Evolutionary conservation across 257 asterid species (phyloP), one percentile per base, ranked within the genome.

Genomic region (Primulina tabacum): DNA sequence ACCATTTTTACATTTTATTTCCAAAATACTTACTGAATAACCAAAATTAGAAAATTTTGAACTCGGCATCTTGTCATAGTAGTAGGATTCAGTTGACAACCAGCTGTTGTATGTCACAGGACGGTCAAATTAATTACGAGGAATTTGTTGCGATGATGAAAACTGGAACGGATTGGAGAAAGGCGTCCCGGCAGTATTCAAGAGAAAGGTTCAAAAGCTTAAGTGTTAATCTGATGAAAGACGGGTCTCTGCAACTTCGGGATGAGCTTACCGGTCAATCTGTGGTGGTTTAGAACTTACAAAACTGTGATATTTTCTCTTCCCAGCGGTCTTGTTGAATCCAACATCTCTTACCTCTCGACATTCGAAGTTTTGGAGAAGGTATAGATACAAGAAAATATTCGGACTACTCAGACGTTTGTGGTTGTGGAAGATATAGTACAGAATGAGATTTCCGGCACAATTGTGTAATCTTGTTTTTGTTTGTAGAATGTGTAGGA

Each of bases 121-220:
- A 83, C 17, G 85, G 88, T 24, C 76, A 59, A 78, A 78, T 83
- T 30, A 81, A 84, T 71, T 83, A 73, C 2, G 88, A 81, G 24
- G 88, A 83, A 72, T 80, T 83, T 37, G 85, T 83, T 30, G 85
- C 83, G 32, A 83, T 83, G 88, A 83, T 83, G 85, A 80, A 83
- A 81, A 58, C 88, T 3, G 85, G 88, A 71, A 83, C 88, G 11
- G 88, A 83, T 53, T 83, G 88, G 88, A 80, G 88, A 78, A 83
- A 83, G 79, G 88, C 88, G 58, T 83, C 88, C 38, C 78, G 88
- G 32, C 88, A 83, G 61, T 83, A 83, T 77, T 83, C 88, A 28
- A 80, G 88, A 76, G 88, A 83, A 55, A 81, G 88, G 71, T 83
- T 83, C 77, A 81, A 83, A 75, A 83, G 88, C 71, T 69, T 83